Base-by-base conservation (phyloP, 768 basidiomycete genomes). In the Phylloporus rhodoxanthus region DNA sequence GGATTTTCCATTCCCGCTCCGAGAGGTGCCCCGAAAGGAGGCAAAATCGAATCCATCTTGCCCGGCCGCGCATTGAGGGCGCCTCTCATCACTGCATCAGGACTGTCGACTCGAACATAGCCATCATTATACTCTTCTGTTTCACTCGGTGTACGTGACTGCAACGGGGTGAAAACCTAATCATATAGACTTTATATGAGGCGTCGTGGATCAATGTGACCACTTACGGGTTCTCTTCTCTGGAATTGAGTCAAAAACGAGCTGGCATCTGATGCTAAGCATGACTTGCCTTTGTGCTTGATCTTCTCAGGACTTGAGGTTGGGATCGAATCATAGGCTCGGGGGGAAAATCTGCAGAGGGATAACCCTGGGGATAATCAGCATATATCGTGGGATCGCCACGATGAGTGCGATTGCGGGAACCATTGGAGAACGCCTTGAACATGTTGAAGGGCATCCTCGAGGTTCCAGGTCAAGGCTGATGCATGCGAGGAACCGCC, bases 401-500 rank as follows among this genome's bases (percentile, higher is more conserved):
- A 39, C 57, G 66, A 41, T 64, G 56, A 21, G 41, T 26, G 32
- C 65, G 65, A 55, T 54, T 69, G 62, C 65, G 65, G 48, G 64
- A 67, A 53, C 67, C 57, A 49, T 3, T 15, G 11, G 64, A 53
- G 42, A 67, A 64, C 56, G 62, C 66, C 56, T 68, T 67, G 57
- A 67, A 67, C 68, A 67, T 67, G 54, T 68, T 69, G 52, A 67
- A 69, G 53, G 66, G 66, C 66, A 67, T 67, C 48, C 63, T 66
- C 60, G 46, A 50, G 53, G 61, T 50, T n/a, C 47, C 44, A 44
- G 43, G 51, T 43, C 47, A 55, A 51, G 59, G 41, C 26, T 56
- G 54, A 41, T 56, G 54, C 28, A 52, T 53, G 53, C 37, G 38
- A 38, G 34, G 32, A 43, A 38, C 14, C 21, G 43, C 39, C 19